Evolutionary conservation across 495 filamentous ascomycete genomes (phyloP).

Genomic region (Lophiostoma macrostomum): DNA sequence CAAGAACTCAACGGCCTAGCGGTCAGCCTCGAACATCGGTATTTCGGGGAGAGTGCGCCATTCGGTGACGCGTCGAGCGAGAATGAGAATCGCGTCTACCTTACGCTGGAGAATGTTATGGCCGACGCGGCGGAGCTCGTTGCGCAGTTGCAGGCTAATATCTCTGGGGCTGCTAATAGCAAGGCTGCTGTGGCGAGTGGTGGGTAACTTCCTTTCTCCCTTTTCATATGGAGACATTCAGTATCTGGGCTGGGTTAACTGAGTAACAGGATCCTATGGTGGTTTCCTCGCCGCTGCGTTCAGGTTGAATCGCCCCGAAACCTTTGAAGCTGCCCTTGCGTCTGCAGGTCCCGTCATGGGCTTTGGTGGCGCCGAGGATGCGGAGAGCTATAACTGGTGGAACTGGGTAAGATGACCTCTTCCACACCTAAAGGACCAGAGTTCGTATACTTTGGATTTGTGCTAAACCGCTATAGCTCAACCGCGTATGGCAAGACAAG

Average conservation of each 20-base stretch:
- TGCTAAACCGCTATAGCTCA: conserved; percentile 1
- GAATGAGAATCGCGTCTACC: background rate
- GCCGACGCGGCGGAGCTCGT: background rate
- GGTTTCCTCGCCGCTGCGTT: background rate
- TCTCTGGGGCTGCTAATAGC: background rate
- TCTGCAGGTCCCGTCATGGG: background rate
- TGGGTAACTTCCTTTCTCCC: background rate
- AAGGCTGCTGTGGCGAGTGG: conserved; percentile 1
- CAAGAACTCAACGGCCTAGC: background rate
- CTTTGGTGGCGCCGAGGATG: background rate
- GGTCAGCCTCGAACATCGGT: conserved; percentile 2
- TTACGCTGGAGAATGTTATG: conserved; percentile 8
- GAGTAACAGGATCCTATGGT: conserved; percentile 3
- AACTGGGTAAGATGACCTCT: background rate
- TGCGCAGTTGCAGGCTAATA: background rate
- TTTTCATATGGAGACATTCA: background rate
- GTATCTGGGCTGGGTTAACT: too few species aligned
- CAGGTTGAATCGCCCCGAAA: background rate
- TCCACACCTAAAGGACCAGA: background rate
- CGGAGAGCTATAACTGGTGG: background rate
- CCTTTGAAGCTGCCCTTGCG: background rate
- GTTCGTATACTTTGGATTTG: too few species aligned
- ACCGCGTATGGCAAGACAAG: background rate
- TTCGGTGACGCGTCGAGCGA: background rate
- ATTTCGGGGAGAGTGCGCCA: background rate